Base-by-base conservation (phyloP, 1,284 basidiomycete genomes). In the Cystobasidium sp. region DNA sequence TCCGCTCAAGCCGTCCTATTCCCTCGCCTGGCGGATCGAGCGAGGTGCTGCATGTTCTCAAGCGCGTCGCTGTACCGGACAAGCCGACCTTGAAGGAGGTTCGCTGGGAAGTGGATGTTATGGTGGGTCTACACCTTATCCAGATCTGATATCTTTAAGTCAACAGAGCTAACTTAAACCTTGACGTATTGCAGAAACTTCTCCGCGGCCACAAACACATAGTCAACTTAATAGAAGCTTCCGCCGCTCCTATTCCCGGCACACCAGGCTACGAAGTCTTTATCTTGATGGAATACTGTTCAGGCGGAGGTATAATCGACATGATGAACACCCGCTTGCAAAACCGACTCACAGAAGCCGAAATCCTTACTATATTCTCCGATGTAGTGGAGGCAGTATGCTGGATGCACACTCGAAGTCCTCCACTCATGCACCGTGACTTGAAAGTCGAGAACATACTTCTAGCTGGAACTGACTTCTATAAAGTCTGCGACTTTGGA, bases 361-460 rank as follows among this genome's bases (percentile, higher is more conserved):
- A 99, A 83, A 98, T 99, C 79, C 87, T 99, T 64, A 93, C 94
- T 82, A 98, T 99, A 81, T 99, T 99, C 82, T 77, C 76, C 47
- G 81, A 81, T 59, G 80, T 80, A 0, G 91, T 94, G 37, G 94
- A 97, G 80, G 92, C 94, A 68, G 83, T 76, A 16, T 67, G 39
- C 20, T 37, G 49, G 77, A 99, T 99, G 97, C 97, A 99, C 82
- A 91, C 93, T 76, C 88, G 93, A 65, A 88, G 89, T 47, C 92
- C 94, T 1, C 88, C 94, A 14, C 86, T 99, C 58, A 87, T 99
- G 49, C 97, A 99, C 82, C 92, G 97, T 53, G 97, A 99, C 84
- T 88, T 99, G 81, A 99, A 99, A 84, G 94, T 97, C 53, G 97
- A 99, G 83, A 99, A 99, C 82, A 97, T 99, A 79, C 88, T 99